Conservation (phyloP, 148 eudicot species). For the Arctostaphylos glauca region DNA sequence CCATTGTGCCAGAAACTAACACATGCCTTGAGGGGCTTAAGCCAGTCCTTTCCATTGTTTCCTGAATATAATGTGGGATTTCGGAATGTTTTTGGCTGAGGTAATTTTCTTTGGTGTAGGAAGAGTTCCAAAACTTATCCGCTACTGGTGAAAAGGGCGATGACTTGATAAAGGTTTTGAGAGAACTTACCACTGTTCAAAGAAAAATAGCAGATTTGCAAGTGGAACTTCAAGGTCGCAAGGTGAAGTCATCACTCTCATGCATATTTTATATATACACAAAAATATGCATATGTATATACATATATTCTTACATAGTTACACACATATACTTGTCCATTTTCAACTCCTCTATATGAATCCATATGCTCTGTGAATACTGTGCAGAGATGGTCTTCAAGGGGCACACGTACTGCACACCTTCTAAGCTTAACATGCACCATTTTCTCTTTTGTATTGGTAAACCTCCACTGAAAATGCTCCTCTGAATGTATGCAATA, state of each 20-base stretch:
- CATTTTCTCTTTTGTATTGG: not conserved
- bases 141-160: conserved; percentile 69
- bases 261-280: not conserved
- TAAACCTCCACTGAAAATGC: not conserved
- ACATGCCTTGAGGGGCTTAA: not conserved
- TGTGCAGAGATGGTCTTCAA: not conserved
- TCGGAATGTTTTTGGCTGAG: conserved; percentile 2
- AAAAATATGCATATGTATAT: not conserved
- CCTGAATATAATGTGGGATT: not conserved
- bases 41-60: not conserved
- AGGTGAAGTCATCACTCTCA: conserved; percentile 44
- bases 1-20: not conserved
- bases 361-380: not conserved
- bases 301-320: too few species aligned
- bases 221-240: conserved; percentile 98
- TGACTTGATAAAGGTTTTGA: conserved; percentile 79
- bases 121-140: conserved; percentile 59
- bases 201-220: conserved; percentile 92
- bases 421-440: not conserved
- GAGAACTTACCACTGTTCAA: conserved; percentile 93
- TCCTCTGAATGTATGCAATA: not conserved
- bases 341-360: not conserved
- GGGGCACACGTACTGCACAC: not conserved
- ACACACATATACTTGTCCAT: too few species aligned
- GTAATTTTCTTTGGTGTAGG: conserved; percentile 42